Base-by-base conservation (phyloP, 108 stramenopile genomes). In the Stephanodiscus triporus region DNA sequence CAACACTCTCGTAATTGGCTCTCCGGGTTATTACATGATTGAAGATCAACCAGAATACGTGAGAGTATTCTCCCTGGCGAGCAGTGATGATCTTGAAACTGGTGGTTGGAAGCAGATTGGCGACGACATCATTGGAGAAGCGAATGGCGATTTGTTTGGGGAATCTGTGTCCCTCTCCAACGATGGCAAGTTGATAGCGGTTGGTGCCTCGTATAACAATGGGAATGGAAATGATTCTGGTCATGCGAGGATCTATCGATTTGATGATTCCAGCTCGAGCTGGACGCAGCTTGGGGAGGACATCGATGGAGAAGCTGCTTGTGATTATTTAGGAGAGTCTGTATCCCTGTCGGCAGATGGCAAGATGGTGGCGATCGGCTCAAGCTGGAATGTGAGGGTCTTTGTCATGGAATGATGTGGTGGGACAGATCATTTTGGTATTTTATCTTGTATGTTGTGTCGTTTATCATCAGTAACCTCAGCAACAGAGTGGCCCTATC, bases 21-120 rank as follows among this genome's bases (percentile, higher is more conserved):
- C 53, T 38, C 68, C 20, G 29, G 47, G 29, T 1, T 9, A 22
- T 8, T 19, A 65, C 17, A n/a, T n/a, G n/a, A n/a, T n/a, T n/a
- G 22, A 17, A 4, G 16, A 2, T 58, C 9, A 1, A 9, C 8
- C 67, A 37, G 67, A 53, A n/a, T 34, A 50, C 55, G 67, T 55
- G 16, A 38, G 7, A 7, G 32, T 68, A 19, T 68, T 32, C 34
- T 0, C 3, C 9, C 4, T 32, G 0, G 26, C 34, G 23, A 22
- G 23, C 11, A 26, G 30, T 7, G 47, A 27, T 11, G 2, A 34
- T 34, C 32, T 34, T 34, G 32, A 5, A 2, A 34, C 32, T 5
- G 32, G 32, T 5, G 5, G 32, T 34, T 75, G 75, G 75, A 32
- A 34, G 24, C 49, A 75, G 36, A 17, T 69, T 45, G 75, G 75